Percentiles rank a stretch among this genome's conserved stretches.
Conservation (phyloP, 192 early-diverging fungal species). For the Umbelopsis sp. region DNA sequence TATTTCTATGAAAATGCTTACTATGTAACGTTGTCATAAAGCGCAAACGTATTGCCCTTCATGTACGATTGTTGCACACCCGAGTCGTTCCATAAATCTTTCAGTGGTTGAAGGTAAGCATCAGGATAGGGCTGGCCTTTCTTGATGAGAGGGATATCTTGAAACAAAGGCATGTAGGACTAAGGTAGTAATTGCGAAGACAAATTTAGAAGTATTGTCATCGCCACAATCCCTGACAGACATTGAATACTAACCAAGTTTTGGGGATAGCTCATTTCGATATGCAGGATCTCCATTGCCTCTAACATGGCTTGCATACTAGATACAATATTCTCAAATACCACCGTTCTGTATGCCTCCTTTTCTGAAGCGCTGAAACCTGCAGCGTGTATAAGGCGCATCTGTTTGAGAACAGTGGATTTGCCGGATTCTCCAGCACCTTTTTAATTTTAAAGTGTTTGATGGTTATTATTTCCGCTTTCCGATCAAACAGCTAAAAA, state of each 20-base stretch:
- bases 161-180: constrained; percentile 40
- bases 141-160: constrained; percentile 35
- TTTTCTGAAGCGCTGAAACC: constrained; percentile 48
- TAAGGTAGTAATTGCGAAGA: constrained; percentile 7
- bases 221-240: too few relatives aligned
- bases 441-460: not conserved
- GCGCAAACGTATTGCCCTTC: constrained; percentile 47
- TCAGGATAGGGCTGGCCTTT: constrained; percentile 43
- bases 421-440: constrained; percentile 68
- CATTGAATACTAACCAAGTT: not conserved
- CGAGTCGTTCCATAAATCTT: constrained; percentile 47
- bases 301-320: constrained; percentile 53
- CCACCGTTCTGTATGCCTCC: constrained; percentile 47
- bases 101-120: constrained; percentile 43
- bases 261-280: not conserved
- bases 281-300: constrained; percentile 40
- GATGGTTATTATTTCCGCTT: not conserved
- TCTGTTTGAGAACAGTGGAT: constrained; percentile 62
- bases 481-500: not conserved
- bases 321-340: constrained; percentile 48
- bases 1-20: constrained; percentile 22
- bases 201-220: not conserved
- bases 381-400: constrained; percentile 56
- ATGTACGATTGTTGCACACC: constrained; percentile 42
- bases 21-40: constrained; percentile 57